These are phyloP conservation scores for Solanum okadae DNA, from an alignment of 257 asterid genomes.

Conservation along the genomic window DNA sequence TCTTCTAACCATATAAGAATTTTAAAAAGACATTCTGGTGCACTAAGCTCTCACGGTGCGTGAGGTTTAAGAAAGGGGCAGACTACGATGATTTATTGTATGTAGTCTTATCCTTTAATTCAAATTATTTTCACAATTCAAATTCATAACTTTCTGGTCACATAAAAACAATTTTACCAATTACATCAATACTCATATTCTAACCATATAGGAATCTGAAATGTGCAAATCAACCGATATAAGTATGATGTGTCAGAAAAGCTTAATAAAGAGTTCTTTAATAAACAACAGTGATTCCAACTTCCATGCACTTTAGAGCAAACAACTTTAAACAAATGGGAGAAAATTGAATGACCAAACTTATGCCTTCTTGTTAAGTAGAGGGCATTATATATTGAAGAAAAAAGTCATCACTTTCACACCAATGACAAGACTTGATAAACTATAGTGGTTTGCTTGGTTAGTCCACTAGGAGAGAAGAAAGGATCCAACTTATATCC, in stretches of 20 bases:
- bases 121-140: not conserved
- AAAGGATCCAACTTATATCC: not conserved
- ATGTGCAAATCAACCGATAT: not conserved
- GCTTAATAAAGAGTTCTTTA: not conserved
- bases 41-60: not conserved
- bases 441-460: not conserved
- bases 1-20: not conserved
- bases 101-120: not conserved
- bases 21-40: fast-evolving
- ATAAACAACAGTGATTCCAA: not conserved
- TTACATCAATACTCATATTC: not conserved
- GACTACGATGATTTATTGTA: not conserved
- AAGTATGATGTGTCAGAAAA: not conserved
- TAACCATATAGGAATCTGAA: not conserved
- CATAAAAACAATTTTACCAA: not conserved
- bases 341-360: not conserved
- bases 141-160: fast-evolving
- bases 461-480: not conserved
- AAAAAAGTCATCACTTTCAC: not conserved
- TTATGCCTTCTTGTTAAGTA: not conserved
- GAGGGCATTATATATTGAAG: not conserved
- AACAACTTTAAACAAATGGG: not conserved
- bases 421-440: not conserved
- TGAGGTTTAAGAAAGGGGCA: fast-evolving
- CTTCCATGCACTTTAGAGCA: not conserved